Evolutionary conservation across 73 alveolate species (phyloP).

Genomic region (Tetrahymena borealis): DNA sequence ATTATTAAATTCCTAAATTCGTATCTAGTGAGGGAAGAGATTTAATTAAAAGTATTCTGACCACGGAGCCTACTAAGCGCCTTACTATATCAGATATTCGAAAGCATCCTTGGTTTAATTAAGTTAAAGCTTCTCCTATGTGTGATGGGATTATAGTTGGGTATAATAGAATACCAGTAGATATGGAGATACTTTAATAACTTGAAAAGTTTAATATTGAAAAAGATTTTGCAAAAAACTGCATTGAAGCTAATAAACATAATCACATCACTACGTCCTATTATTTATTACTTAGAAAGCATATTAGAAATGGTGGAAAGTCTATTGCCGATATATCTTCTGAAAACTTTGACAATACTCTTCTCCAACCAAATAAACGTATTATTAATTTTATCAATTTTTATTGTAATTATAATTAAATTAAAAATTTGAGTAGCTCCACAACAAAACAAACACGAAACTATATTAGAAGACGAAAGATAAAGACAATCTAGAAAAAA

Average conservation of each 20-base stretch:
- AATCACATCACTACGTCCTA: slow-evolving; percentile 87
- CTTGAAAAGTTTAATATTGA: slow-evolving; percentile 62
- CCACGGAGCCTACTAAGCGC: slow-evolving; percentile 83
- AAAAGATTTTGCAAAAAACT: slow-evolving; percentile 63
- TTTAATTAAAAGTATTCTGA: slow-evolving; percentile 67
- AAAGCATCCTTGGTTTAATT: slow-evolving; percentile 82
- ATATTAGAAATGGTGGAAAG: slow-evolving; percentile 61
- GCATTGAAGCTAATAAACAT: slow-evolving; percentile 83
- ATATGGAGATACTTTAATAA: slow-evolving; percentile 57
- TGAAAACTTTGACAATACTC: slow-evolving; percentile 42
- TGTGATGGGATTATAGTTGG: slow-evolving; percentile 77
- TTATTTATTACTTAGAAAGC: slow-evolving; percentile 78
- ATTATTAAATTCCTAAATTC: slow-evolving; percentile 59
- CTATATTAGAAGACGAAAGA: background rate
- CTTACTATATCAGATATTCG: slow-evolving; percentile 65
- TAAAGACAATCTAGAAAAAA: background rate
- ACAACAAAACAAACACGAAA: background rate
- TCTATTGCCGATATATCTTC: slow-evolving; percentile 67
- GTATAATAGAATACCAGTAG: slow-evolving; percentile 70
- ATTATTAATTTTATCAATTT: background rate
- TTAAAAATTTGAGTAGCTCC: background rate
- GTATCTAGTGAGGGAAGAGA: slow-evolving; percentile 68
- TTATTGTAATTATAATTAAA: background rate
- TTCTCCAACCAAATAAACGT: background rate
- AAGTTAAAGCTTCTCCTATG: background rate